Percentiles rank a stretch among this genome's conserved stretches.
Conservation (phyloP, 495 filamentous ascomycete genomes). For the Cladorrhinum samala region DNA sequence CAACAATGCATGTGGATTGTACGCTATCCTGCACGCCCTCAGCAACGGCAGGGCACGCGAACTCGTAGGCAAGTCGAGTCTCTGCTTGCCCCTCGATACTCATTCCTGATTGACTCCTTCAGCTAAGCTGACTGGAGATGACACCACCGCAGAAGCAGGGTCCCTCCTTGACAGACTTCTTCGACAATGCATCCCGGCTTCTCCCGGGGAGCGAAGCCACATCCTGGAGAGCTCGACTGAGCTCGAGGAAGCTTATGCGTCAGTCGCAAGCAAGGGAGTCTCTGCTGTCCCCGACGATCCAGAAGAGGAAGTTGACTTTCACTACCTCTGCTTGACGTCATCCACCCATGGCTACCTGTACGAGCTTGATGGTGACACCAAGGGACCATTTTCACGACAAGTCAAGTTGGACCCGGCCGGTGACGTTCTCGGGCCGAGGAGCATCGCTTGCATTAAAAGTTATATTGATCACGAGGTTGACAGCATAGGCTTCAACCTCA, state of each 20-base stretch:
- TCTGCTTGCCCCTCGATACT: neutral
- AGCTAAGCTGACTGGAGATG: neutral
- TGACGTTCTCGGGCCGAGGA: neutral
- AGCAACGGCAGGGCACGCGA: constrained; percentile 1
- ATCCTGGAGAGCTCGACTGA: constrained; percentile 60
- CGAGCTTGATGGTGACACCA: constrained; percentile 22
- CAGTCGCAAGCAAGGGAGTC: constrained; percentile 59
- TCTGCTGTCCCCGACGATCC: constrained; percentile 52
- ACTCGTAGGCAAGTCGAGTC: neutral
- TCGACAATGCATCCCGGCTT: constrained; percentile 34
- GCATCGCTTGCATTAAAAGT: neutral
- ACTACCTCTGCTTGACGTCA: constrained; percentile 70
- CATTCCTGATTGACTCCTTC: neutral
- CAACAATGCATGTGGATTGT: constrained; percentile 8
- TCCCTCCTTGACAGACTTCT: constrained; percentile 28
- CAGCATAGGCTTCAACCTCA: constrained; percentile 2
- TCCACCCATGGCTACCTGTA: constrained; percentile 16
- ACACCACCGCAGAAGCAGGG: constrained; percentile 19
- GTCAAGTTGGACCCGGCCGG: neutral
- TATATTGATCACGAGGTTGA: constrained; percentile 3
- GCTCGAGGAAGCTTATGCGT: constrained; percentile 58
- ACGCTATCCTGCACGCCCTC: constrained; percentile 4
- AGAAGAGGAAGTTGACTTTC: constrained; percentile 56
- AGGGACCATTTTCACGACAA: constrained; percentile 10
- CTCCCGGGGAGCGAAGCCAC: constrained; percentile 50